Evolutionary conservation across 73 alveolate genomes (phyloP), one percentile per base, ranked within the genome.

Genomic region (Tetrahymena borealis): DNA sequence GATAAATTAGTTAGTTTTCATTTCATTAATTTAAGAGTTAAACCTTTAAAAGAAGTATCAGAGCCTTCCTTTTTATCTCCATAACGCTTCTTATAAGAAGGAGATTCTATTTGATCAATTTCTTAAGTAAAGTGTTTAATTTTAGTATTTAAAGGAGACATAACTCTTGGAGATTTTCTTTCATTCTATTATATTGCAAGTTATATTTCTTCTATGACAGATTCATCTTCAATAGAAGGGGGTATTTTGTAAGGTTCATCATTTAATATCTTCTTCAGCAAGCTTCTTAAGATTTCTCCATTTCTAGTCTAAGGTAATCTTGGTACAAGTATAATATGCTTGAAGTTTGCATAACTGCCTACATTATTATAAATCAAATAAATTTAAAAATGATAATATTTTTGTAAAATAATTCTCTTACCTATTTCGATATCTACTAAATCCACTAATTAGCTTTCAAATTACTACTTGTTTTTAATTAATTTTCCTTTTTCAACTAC

Each of bases 261-360:
- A 94, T 97, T 95, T 3, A 96, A 92, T 92, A 96, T 95, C 39
- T 96, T 96, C 94, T 97, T 97, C 42, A 97, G 92, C 20, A 96
- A 93, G 35, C 95, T 96, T 78, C 99, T 96, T 60, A 96, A 94
- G 35, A 97, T 98, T 95, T 98, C 98, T 11, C 99, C 99, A 93
- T 99, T 97, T 91, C 99, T 98, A 0, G 99, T 99, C 96, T 99
- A 98, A 9, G 99, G 99, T 40, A 99, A 97, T 40, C 95, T 97
- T 33, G 98, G 96, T n/a, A 99, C 99, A 39, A 98, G 91, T 32
- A 97, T 90, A 38, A 90, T 94, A 40, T 93, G 94, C 91, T 95
- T 94, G 39, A 98, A 92, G n/a, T 97, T 90, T 37, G 99, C 99
- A 35, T 98, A 95, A 90, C 98, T 98, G 9, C 99, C 99, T 60